These are phyloP conservation scores for Rhizopogon sp. DNA, from an alignment of 768 basidiomycete species.

Conservation along the genomic window DNA sequence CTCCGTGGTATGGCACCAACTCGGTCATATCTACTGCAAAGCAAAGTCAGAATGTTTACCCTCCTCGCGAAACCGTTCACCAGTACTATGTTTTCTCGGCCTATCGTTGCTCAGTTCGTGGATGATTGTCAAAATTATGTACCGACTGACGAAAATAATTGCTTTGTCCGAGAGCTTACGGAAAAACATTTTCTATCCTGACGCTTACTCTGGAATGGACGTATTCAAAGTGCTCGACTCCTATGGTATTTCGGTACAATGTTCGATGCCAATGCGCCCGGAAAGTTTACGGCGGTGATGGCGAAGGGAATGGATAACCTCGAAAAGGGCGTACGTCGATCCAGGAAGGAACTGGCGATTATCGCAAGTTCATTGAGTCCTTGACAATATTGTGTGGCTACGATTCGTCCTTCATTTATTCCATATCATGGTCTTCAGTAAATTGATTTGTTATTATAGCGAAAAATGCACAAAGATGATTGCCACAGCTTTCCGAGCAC, in stretches of 20 bases:
- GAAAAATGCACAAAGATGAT: too few relatives aligned
- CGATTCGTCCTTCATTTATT: background rate
- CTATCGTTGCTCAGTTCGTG: slow-evolving; percentile 4
- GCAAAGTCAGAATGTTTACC: background rate
- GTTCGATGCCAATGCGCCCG: slow-evolving; percentile 7
- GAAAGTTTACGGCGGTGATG: slow-evolving; percentile 13
- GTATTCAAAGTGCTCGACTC: slow-evolving; percentile 6
- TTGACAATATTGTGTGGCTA: too few relatives aligned
- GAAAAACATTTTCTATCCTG: slow-evolving; percentile 13
- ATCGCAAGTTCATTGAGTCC: slow-evolving; percentile 5
- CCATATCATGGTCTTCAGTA: background rate
- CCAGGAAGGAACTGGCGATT: slow-evolving; percentile 18
- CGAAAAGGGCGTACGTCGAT: too few relatives aligned
- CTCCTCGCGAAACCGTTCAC: too few relatives aligned
- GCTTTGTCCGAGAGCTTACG: slow-evolving; percentile 13
- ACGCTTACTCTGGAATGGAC: slow-evolving; percentile 5
- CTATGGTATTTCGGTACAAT: slow-evolving; percentile 8
- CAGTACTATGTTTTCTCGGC: background rate
- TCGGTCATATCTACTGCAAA: background rate
- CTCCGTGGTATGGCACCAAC: background rate
- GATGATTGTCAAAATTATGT: slow-evolving; percentile 1
- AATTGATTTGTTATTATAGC: background rate
- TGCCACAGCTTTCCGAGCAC: background rate
- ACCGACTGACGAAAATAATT: background rate
- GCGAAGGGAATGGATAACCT: slow-evolving; percentile 8